phyloP scores from a whole-genome alignment of 2,329 filamentous ascomycete genomes.

The Talaromyces sp. region DNA sequence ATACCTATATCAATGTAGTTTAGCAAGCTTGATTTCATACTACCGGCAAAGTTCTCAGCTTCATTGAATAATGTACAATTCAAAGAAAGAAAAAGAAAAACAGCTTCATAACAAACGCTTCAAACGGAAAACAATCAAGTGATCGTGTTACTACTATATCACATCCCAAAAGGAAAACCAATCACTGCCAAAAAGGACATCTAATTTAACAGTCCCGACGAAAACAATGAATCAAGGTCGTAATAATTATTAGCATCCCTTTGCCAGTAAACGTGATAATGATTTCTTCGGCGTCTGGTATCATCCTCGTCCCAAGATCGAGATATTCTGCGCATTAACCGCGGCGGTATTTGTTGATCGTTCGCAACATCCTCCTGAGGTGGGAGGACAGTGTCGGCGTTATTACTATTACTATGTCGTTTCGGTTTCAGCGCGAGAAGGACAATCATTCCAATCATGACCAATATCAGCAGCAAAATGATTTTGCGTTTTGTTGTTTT shows the following conservation, averaged over 20 bases:
- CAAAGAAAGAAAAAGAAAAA: neutral
- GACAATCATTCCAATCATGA: conserved; percentile 86
- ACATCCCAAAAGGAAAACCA: neutral
- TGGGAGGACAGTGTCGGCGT: conserved; percentile 5
- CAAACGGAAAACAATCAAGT: neutral
- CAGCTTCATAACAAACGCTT: neutral
- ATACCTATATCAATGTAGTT: neutral
- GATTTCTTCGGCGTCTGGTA: neutral
- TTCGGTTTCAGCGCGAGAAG: conserved; percentile 78
- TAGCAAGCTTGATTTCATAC: neutral
- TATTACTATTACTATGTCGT: conserved; percentile 29
- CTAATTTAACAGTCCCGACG: neutral
- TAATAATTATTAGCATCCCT: neutral
- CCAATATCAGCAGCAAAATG: conserved; percentile 79
- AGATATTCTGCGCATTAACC: conserved; percentile 7
- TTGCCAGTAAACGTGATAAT: neutral
- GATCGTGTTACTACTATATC: neutral
- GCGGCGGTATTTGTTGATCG: neutral
- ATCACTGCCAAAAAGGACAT: neutral
- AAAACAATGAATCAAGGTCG: neutral
- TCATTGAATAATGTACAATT: conserved; percentile 2
- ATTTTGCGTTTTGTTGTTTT: conserved; percentile 88
- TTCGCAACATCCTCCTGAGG: neutral
- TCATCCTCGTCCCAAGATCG: neutral
- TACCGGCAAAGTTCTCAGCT: neutral